phyloP scores from a whole-genome alignment of 495 filamentous ascomycete species.

The Parathielavia appendiculata region DNA sequence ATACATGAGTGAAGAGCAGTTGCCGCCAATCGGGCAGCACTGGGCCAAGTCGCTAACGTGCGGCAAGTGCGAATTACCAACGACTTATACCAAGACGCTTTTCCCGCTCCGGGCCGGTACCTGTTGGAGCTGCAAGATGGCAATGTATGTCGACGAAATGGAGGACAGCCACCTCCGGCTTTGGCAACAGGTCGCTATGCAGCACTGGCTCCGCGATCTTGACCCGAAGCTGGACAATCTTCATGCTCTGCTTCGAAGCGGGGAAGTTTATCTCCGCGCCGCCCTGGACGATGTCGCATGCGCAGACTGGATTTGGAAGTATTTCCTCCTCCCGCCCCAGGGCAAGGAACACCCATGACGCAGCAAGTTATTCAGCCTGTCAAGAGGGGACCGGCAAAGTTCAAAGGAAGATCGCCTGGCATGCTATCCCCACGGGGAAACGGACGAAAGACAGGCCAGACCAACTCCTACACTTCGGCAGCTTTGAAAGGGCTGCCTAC shows the following conservation, averaged over 20 bases:
- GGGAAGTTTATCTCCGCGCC: neutral
- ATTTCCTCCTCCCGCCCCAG: neutral
- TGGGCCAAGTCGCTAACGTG: slow-evolving; percentile 12
- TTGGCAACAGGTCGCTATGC: slow-evolving; percentile 5
- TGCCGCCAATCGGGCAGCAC: neutral
- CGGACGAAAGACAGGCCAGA: no score
- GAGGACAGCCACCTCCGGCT: slow-evolving; percentile 27
- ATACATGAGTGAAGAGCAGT: neutral
- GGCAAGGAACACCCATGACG: neutral
- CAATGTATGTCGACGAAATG: slow-evolving; percentile 10
- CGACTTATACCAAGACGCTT: neutral
- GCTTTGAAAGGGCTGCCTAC: no score
- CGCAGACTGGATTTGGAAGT: neutral
- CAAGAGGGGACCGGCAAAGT: neutral
- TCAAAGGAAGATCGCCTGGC: no score
- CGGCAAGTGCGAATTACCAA: slow-evolving; percentile 5
- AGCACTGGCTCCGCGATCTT: neutral
- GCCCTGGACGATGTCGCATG: neutral
- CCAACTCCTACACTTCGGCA: no score
- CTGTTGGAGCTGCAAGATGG: slow-evolving; percentile 27
- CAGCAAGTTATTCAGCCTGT: neutral
- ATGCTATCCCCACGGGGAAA: no score
- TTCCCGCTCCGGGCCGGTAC: neutral
- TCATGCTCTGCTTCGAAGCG: neutral
- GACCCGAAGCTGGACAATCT: neutral